Conservation (phyloP, 345 rosid genomes). For the Barbarea vulgaris region DNA sequence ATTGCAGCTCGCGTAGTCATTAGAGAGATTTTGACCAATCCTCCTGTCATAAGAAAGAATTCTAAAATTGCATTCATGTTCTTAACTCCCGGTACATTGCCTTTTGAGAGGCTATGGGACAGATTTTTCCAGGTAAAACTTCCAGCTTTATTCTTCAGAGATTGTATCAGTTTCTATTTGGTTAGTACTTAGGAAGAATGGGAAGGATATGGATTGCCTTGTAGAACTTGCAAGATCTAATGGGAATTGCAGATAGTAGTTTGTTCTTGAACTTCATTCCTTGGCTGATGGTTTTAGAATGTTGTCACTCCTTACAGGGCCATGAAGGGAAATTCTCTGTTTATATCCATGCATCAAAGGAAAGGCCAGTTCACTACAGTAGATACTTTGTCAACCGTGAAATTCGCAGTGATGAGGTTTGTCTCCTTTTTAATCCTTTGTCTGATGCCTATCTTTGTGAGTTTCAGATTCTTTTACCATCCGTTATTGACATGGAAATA, state of each 20-base stretch:
- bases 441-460: neutral
- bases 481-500: neutral
- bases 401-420: conserved; percentile 66
- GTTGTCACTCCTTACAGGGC: conserved; percentile 46
- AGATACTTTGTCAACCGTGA: conserved; percentile 58
- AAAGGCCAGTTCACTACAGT: conserved; percentile 56
- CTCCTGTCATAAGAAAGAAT: conserved; percentile 53
- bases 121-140: conserved; percentile 68
- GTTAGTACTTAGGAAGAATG: neutral
- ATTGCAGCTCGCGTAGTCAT: conserved; percentile 71
- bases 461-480: neutral
- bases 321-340: conserved; percentile 69
- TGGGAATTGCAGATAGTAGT: neutral
- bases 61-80: conserved; percentile 93
- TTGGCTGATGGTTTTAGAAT: conserved; percentile 3
- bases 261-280: neutral
- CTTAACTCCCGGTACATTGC: conserved; percentile 80
- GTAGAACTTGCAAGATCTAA: neutral
- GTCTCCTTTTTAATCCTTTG: neutral
- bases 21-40: conserved; percentile 61
- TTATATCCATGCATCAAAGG: conserved; percentile 71
- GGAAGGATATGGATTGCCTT: neutral
- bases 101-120: conserved; percentile 96
- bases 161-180: neutral
- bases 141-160: neutral